phyloP scores from a whole-genome alignment of 441 rosid genomes.

The Oxalis stricta region DNA sequence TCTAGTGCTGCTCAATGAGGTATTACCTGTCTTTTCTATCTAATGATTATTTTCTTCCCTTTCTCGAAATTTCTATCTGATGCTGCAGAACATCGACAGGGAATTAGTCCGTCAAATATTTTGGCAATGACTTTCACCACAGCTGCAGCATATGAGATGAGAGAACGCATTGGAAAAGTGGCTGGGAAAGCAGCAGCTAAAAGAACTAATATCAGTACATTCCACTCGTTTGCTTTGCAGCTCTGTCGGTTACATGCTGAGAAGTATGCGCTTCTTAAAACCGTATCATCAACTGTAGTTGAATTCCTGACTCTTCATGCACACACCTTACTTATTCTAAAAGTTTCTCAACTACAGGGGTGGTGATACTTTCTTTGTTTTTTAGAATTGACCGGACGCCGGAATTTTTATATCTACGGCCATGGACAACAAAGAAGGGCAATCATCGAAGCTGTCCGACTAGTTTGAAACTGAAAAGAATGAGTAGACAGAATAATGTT shows the following conservation, averaged over 20 bases:
- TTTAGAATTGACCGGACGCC: conserved; percentile 72
- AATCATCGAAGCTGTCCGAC: conserved; percentile 77
- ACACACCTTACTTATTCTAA: background rate
- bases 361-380: background rate
- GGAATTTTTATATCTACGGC: conserved; percentile 81
- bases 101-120: conserved; percentile 66
- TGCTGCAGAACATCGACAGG: conserved; percentile 29
- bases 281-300: background rate
- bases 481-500: conserved; percentile 14
- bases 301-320: background rate
- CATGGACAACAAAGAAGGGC: conserved; percentile 95
- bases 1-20: conserved; percentile 61
- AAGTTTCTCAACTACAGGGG: background rate
- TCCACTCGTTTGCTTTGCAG: conserved; percentile 89
- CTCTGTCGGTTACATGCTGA: conserved; percentile 92
- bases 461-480: conserved; percentile 45
- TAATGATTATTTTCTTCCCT: background rate
- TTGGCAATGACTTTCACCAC: conserved; percentile 98
- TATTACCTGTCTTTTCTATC: conserved; percentile 16
- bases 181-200: conserved; percentile 82
- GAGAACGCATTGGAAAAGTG: conserved; percentile 61
- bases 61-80: background rate
- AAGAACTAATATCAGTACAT: conserved; percentile 79
- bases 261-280: conserved; percentile 36
- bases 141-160: conserved; percentile 93